Evolutionary conservation across 345 rosid genomes (phyloP).

Genomic region (Pelargonium nanum): DNA sequence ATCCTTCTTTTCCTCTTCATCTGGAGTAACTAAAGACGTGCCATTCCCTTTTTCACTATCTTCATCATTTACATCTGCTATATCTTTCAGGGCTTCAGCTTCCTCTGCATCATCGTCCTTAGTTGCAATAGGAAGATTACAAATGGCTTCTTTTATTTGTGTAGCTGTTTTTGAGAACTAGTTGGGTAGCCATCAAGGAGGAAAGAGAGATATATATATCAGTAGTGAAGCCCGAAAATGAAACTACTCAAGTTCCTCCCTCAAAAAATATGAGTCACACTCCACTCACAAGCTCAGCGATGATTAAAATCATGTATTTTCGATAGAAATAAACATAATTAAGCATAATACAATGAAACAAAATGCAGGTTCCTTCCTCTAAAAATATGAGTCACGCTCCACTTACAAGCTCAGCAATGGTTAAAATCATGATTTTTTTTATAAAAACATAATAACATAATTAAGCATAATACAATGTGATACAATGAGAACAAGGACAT

Average conservation of each 20-base stretch:
- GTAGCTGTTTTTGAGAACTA: conserved; percentile 80
- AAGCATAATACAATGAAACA: too few relatives aligned
- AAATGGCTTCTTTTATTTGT: conserved; percentile 51
- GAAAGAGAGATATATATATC: neutral
- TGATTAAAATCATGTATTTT: too few relatives aligned
- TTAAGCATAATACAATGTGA: too few relatives aligned
- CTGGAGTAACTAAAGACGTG: conserved; percentile 17
- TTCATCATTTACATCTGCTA: conserved; percentile 20
- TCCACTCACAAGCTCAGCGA: too few relatives aligned
- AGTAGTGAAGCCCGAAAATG: neutral
- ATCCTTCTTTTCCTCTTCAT: conserved; percentile 28
- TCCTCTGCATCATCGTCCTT: conserved; percentile 70
- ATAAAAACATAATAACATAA: neutral
- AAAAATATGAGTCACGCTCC: too few relatives aligned
- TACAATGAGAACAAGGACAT: too few relatives aligned
- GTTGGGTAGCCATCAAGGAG: conserved; percentile 8
- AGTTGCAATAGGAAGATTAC: conserved; percentile 59
- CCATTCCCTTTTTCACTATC: conserved; percentile 21
- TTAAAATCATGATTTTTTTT: too few relatives aligned
- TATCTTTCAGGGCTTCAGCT: conserved; percentile 55
- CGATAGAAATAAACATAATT: too few relatives aligned
- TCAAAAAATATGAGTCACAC: neutral
- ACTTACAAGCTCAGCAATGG: too few relatives aligned
- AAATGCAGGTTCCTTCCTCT: too few relatives aligned
- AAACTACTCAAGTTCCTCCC: neutral